phyloP scores from a whole-genome alignment of 768 basidiomycete species.

The Macrolepiota albuminosa region DNA sequence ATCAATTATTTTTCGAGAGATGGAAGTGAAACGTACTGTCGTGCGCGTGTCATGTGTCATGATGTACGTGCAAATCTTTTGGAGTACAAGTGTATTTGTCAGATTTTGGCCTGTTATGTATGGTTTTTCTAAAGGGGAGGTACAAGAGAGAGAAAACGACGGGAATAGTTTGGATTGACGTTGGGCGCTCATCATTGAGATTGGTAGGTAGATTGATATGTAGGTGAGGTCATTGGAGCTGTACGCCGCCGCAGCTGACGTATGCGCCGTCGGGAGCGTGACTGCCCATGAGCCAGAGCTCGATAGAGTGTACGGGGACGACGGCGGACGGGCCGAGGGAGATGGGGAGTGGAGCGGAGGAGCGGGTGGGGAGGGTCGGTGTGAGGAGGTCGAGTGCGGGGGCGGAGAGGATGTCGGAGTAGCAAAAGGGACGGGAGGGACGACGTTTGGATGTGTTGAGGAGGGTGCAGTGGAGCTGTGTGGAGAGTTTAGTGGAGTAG shows the following conservation, averaged over 20 bases:
- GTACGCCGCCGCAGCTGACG: not conserved
- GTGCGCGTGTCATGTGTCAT: too few species aligned
- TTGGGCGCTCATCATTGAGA: too few species aligned
- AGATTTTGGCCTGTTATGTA: too few species aligned
- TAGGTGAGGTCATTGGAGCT: not conserved
- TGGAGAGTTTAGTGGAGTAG: not conserved
- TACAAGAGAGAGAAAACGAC: too few species aligned
- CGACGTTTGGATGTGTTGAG: conserved; percentile 17
- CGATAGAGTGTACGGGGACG: not conserved
- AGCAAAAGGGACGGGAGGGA: conserved; percentile 15
- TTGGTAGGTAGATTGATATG: too few species aligned
- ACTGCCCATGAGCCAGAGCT: conserved; percentile 7
- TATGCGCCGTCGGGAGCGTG: not conserved
- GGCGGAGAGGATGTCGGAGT: conserved; percentile 12
- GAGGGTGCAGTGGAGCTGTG: conserved; percentile 17
- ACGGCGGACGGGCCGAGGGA: not conserved
- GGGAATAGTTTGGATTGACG: too few species aligned
- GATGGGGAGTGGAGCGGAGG: not conserved
- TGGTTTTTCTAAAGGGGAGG: too few species aligned
- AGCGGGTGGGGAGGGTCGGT: not conserved
- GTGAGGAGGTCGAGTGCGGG: not conserved
- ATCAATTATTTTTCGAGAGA: too few species aligned
- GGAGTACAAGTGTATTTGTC: too few species aligned
- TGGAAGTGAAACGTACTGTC: too few species aligned
- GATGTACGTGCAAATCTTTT: too few species aligned